Evolutionary conservation across 176 grass and related monocot genomes (phyloP).

Genomic region (Zizania latifolia): DNA sequence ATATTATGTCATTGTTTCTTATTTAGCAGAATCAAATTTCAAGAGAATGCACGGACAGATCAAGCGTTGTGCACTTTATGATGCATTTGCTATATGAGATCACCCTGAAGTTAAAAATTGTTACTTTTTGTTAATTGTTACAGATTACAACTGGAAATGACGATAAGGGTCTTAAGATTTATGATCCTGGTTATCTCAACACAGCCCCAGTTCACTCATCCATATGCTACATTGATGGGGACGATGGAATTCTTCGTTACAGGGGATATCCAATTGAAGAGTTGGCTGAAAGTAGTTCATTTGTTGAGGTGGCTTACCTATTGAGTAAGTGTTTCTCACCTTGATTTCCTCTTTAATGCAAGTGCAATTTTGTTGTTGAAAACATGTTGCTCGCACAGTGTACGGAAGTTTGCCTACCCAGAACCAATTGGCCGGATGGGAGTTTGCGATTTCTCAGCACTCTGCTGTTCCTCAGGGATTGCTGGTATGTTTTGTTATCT

Average conservation of each 20-base stretch:
- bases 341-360: neutral
- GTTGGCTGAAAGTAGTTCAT: constrained; percentile 81
- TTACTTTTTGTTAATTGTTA: neutral
- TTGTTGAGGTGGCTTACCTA: constrained; percentile 87
- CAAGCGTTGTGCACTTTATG: neutral
- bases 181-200: constrained; percentile 94
- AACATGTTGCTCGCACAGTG: constrained; percentile 34
- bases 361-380: neutral
- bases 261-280: constrained; percentile 98
- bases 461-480: constrained; percentile 91
- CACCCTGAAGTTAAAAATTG: neutral
- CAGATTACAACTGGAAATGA: constrained; percentile 76
- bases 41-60: neutral
- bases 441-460: constrained; percentile 89
- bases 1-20: neutral
- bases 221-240: constrained; percentile 93
- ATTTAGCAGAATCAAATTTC: neutral
- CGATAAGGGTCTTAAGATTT: constrained; percentile 91
- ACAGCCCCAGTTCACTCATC: constrained; percentile 78
- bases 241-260: constrained; percentile 97
- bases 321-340: constrained; percentile 52
- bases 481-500: constrained; percentile 46
- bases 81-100: neutral
- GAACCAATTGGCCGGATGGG: constrained; percentile 68
- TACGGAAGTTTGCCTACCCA: constrained; percentile 87